Conservation (phyloP, 202 grass and related monocot genomes). For the Zoysia matrella region DNA sequence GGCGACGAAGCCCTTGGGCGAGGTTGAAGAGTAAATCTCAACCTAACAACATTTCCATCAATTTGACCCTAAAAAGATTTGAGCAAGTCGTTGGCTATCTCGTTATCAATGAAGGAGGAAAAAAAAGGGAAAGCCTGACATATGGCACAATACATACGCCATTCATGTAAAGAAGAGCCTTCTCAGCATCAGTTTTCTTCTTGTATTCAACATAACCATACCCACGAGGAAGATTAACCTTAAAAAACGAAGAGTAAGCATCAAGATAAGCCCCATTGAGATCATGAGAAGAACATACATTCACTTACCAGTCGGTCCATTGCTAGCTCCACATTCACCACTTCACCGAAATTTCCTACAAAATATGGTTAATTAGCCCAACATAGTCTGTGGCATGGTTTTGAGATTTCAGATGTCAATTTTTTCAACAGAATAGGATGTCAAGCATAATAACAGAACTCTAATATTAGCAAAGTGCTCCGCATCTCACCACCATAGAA, state of each 20-base stretch:
- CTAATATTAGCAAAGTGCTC: no score
- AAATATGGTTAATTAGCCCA: conserved; percentile 33
- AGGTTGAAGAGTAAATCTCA: conserved; percentile 86
- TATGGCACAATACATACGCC: conserved; percentile 66
- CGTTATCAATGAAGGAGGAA: neutral
- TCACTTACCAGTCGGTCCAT: conserved; percentile 90
- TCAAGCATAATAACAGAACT: no score
- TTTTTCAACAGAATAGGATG: no score
- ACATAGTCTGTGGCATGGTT: neutral
- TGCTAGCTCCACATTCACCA: conserved; percentile 92
- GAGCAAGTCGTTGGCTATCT: neutral
- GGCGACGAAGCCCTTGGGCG: conserved; percentile 80
- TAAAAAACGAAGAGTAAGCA: conserved; percentile 18
- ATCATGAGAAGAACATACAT: conserved; percentile 23
- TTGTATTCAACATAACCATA: conserved; percentile 99
- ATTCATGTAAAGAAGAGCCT: conserved; percentile 99
- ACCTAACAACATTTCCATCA: conserved; percentile 91
- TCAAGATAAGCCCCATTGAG: conserved; percentile 16
- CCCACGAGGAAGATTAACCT: conserved; percentile 99
- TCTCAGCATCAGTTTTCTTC: conserved; percentile 95
- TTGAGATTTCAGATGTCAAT: neutral
- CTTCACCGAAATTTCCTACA: conserved; percentile 85
- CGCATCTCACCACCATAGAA: neutral
- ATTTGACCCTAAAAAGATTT: conserved; percentile 78
- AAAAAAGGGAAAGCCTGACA: neutral